Evolutionary conservation across 495 filamentous ascomycete species (phyloP).

Genomic region (Tuber aestivum): DNA sequence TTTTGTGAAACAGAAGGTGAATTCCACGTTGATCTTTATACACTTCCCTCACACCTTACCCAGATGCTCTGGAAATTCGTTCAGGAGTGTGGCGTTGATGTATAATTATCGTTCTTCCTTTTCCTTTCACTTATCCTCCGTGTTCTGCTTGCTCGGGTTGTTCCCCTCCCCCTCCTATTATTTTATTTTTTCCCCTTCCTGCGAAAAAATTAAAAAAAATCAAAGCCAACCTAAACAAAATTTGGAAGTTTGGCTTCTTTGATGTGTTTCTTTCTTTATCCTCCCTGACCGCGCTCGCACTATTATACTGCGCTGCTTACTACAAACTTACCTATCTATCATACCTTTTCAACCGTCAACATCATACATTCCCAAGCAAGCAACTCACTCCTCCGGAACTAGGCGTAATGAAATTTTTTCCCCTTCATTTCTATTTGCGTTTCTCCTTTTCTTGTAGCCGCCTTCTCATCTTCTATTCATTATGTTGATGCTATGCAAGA

Average conservation of each 20-base stretch:
- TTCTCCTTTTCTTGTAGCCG: background rate
- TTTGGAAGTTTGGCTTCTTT: background rate
- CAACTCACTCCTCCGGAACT: background rate
- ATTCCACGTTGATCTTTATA: constrained; percentile 97
- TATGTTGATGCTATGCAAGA: background rate
- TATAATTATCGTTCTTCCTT: constrained; percentile 16
- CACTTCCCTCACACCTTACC: constrained; percentile 70
- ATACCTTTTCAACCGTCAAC: background rate
- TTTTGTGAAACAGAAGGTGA: constrained; percentile 65
- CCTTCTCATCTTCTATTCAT: background rate
- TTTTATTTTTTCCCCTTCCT: background rate
- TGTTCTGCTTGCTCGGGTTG: background rate
- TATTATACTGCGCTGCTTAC: background rate
- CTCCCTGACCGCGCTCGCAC: background rate
- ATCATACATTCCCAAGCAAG: background rate
- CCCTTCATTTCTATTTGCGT: background rate
- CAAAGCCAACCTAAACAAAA: background rate
- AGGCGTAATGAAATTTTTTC: background rate
- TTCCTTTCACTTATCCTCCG: background rate
- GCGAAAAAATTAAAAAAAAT: background rate
- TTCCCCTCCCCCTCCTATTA: background rate
- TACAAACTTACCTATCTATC: background rate
- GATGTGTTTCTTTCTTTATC: background rate
- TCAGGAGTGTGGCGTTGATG: constrained; percentile 38
- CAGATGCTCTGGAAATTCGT: constrained; percentile 80